Conservation (phyloP, 768 basidiomycete genomes). For the Tulasnella sp. region DNA sequence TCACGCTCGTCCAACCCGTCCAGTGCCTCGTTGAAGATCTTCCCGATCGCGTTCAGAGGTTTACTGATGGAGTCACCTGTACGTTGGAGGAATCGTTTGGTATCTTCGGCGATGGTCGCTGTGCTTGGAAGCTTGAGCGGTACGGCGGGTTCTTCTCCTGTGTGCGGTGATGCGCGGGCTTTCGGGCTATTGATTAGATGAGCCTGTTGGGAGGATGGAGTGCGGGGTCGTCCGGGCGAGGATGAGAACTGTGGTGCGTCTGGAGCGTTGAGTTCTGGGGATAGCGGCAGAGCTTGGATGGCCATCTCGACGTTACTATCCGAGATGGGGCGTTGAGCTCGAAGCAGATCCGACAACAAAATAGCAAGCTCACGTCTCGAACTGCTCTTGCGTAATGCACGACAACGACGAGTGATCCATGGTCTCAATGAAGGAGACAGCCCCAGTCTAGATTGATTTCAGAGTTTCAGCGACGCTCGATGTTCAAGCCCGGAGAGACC, state of each 20-base stretch:
- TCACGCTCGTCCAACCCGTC: constrained; percentile 58
- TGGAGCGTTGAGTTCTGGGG: constrained; percentile 24
- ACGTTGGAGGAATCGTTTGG: constrained; percentile 71
- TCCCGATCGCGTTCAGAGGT: constrained; percentile 77
- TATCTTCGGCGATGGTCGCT: constrained; percentile 50
- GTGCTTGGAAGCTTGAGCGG: constrained; percentile 54
- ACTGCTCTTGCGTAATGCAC: constrained; percentile 88
- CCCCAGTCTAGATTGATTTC: constrained; percentile 58
- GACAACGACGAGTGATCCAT: constrained; percentile 94
- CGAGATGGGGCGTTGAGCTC: constrained; percentile 9
- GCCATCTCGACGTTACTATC: constrained; percentile 48
- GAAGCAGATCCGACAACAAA: background rate
- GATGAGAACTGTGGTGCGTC: constrained; percentile 14
- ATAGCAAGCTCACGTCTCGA: constrained; percentile 49
- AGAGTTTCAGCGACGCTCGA: background rate
- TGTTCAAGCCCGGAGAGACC: background rate
- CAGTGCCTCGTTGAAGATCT: constrained; percentile 76
- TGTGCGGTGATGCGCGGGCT: constrained; percentile 31
- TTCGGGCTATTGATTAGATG: background rate
- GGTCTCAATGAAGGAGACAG: constrained; percentile 94
- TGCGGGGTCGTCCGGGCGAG: background rate
- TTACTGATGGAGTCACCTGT: constrained; percentile 87
- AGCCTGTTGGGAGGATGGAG: background rate
- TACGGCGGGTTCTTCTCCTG: constrained; percentile 83
- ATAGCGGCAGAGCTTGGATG: constrained; percentile 37